Evolutionary conservation across 768 basidiomycete species (phyloP), one percentile per base, ranked within the genome.

Genomic region (Pleurotus citrinopileatus): DNA sequence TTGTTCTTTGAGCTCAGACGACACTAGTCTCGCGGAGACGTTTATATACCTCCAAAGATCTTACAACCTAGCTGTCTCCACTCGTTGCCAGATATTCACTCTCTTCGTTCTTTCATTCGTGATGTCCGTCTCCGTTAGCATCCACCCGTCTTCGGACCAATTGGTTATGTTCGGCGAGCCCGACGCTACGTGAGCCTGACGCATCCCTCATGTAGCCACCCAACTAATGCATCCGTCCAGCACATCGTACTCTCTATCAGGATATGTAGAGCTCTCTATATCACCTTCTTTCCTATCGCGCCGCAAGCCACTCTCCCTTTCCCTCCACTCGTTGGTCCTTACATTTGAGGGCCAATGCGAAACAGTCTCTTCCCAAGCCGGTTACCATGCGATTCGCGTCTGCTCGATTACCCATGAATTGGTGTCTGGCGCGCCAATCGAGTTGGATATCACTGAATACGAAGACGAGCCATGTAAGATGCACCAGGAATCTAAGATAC

Each of bases 311-410:
- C 68, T 76, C 7, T 79, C 73, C 34, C 64, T 86, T 37, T 64
- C 86, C 3, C 78, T 94, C 17, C 80, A 83, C 57, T 93, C 91
- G 1, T 72, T 96, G 34, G 69, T 74, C 38, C 65, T 97, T 60
- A 84, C 82, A 3, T 91, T 97, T 55, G 94, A 97, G 62, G 94
- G 94, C 23, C 91, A 93, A 68, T 78, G 84, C 17, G 94, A 96
- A 65, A 76, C 84, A 20, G 73, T 86, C 56, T 81, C 85, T 9
- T 77, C 80, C 4, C 70, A 69, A 36, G 78, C 82, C 27, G 83
- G 89, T 55, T 95, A 95, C 65, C 73, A 80, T 12, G 77, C 83
- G 7, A 54, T 84, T 26, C 86, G 92, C 42, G 72, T 96, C 13
- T 87, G 85, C 63, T 73, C 81, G 13, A 64, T 88, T 45, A 80